Percentiles rank a stretch among this genome's conserved stretches.
These are phyloP conservation scores for Brachypodium distachyon DNA, from an alignment of 202 grass and related monocot species.

Conservation along the genomic window DNA sequence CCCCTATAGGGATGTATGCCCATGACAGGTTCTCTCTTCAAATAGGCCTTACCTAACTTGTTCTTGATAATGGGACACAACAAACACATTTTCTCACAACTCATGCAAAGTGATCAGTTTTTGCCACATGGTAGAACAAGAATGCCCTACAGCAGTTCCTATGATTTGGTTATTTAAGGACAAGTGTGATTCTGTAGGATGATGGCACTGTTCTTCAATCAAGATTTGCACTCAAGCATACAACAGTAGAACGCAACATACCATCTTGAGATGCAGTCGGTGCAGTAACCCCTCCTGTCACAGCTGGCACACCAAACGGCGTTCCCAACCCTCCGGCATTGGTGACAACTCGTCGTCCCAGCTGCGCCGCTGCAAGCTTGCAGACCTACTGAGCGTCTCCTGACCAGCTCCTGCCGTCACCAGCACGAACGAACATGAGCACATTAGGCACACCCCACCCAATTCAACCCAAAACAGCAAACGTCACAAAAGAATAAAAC, in stretches of 20 bases:
- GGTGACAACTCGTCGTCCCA: constrained; percentile 49
- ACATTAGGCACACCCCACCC: neutral
- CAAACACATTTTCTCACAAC: neutral
- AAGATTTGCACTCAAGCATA: neutral
- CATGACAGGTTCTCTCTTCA: no score
- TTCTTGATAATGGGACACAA: neutral
- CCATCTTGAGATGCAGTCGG: constrained; percentile 68
- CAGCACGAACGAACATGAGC: neutral
- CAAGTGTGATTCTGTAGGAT: neutral
- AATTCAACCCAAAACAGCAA: neutral
- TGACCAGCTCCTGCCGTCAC: constrained; percentile 34
- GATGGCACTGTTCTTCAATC: neutral
- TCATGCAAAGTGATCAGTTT: no score
- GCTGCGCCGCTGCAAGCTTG: neutral
- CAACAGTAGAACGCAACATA: constrained; percentile 11
- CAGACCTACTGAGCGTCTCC: constrained; percentile 14
- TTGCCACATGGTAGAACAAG: neutral
- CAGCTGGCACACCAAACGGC: constrained; percentile 72
- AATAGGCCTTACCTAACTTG: neutral
- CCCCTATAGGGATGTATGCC: no score
- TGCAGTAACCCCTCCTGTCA: constrained; percentile 73
- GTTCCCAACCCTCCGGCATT: constrained; percentile 48
- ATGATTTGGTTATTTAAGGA: neutral
- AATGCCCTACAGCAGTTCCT: neutral
- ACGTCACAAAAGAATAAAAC: no score